phyloP scores from a whole-genome alignment of 495 filamentous ascomycete genomes.

The Penicillium cinerascens region DNA sequence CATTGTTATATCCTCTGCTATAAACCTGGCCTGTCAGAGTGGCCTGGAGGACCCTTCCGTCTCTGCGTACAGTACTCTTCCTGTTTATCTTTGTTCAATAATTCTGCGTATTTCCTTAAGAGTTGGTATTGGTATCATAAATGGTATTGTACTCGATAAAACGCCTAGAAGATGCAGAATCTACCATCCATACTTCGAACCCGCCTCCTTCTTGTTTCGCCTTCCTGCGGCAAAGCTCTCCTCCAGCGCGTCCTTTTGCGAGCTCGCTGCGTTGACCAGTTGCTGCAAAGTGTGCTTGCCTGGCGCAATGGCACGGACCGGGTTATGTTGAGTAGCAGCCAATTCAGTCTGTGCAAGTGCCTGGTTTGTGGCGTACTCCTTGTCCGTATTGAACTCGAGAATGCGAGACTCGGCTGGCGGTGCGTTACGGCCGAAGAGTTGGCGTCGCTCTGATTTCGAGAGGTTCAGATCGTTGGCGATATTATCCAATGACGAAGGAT shows the following conservation, averaged over 20 bases:
- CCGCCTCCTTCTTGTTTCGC: conserved; percentile 73
- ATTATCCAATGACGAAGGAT: conserved; percentile 40
- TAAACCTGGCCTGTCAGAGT: too few species aligned
- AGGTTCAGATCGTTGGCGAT: conserved; percentile 75
- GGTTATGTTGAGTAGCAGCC: conserved; percentile 70
- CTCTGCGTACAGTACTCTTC: too few species aligned
- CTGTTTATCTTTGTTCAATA: background rate
- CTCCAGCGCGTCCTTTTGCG: conserved; percentile 78
- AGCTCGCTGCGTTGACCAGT: conserved; percentile 74
- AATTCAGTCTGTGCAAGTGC: conserved; percentile 45
- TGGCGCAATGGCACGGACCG: conserved; percentile 77
- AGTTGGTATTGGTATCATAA: conserved; percentile 14
- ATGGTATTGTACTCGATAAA: conserved; percentile 7
- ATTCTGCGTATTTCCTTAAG: background rate
- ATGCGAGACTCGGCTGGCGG: conserved; percentile 45
- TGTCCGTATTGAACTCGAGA: conserved; percentile 79
- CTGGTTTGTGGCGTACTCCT: conserved; percentile 82
- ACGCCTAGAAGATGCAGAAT: background rate
- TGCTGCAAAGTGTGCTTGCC: conserved; percentile 87
- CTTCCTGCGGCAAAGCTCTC: conserved; percentile 78
- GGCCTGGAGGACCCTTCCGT: too few species aligned
- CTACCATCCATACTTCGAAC: conserved; percentile 80
- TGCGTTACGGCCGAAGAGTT: conserved; percentile 71
- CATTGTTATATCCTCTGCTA: too few species aligned
- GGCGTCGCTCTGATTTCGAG: conserved; percentile 66